Base-by-base conservation (phyloP, 345 rosid species). In the Gossypium ekmanianum region DNA sequence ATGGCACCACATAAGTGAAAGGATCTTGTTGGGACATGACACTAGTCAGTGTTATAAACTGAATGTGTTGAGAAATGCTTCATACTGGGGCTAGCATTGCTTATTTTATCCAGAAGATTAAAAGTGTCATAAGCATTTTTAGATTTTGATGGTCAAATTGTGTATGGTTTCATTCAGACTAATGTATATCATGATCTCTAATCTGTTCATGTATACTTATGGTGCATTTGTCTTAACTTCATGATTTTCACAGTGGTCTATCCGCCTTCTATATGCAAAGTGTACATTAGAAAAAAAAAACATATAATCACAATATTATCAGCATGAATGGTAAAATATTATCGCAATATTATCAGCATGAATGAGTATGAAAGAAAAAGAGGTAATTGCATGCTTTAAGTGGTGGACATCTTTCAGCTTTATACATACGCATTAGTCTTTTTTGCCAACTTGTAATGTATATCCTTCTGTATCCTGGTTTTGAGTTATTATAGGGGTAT, bases 401-500 rank as follows among this genome's bases (percentile, higher is more conserved):
- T 34, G 41, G 41, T 34, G 41, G 41, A 34, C 41, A 34, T 34
- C 41, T 34, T 34, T 34, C 41, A 34, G 41, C 41, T 34, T 62
- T 62, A 20, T 18, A 62, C 39, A 39, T 34, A 5, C 10, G 12
- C 47, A 34, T 62, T 62, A 34, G 47, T 34, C 43, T 8, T 41
- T 64, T 8, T 64, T 64, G 68, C 26, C 26, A n/a, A 20, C 61
- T 64, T 64, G 69, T 24, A 48, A 41, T 64, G 69, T n/a, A 64
- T 41, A 64, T 44, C 16, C 18, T 71, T 29, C 24, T 69, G 64
- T 56, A 71, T 71, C 14, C 74, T 56, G 45, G 24, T 54, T 69
- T 24, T 55, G 51, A 18, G 6, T 55, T 56, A 27, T 34, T 8
- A 17, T 34, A 26, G 11, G 57, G 71, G 27, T 66, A 20, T 66